Base-by-base conservation (phyloP, 306 rosid species). In the Begonia loranthoides region DNA sequence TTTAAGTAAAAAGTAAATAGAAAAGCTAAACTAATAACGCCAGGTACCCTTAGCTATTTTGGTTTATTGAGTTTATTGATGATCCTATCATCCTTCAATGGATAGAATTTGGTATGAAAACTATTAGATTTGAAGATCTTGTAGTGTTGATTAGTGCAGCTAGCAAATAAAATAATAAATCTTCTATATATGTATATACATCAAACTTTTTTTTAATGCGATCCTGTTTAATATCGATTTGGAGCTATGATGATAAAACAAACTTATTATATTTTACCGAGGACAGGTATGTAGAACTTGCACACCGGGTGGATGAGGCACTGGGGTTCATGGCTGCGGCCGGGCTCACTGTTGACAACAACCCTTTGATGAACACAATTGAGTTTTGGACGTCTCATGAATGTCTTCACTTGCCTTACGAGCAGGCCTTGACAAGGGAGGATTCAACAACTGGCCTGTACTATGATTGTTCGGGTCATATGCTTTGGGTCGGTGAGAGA, bases 401-500 rank as follows among this genome's bases (percentile, higher is more conserved):
- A 33, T 67, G 78, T 56, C 78, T 72, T 47, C 78, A 72, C 50
- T 63, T 72, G 56, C 70, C 59, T 1, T 72, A 67, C 41, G 78
- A 72, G 67, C 78, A 72, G 54, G 70, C 73, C 21, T 28, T 72
- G 67, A 63, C 78, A 9, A 63, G 78, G 50, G 73, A 61, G 50
- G 78, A 72, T 57, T 72, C 78, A 39, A 72, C 73, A 24, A 59
- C 67, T 13, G 78, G 78, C 60, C 66, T 13, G 14, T 67, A 58
- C 15, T 72, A 72, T 43, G 73, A 67, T 50, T 72, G 78, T 55
- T 72, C 73, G 14, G 73, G 73, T 6, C 78, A 67, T 57, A 67
- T 72, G 73, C 73, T 72, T 46, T 72, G 78, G 78, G 73, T 72
- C 2, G 78, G 78, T 41, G 78, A 72, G 73, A 72, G 78, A 60